Evolutionary conservation across 768 basidiomycete species (phyloP).

Genomic region (Mycena leptocephala): DNA sequence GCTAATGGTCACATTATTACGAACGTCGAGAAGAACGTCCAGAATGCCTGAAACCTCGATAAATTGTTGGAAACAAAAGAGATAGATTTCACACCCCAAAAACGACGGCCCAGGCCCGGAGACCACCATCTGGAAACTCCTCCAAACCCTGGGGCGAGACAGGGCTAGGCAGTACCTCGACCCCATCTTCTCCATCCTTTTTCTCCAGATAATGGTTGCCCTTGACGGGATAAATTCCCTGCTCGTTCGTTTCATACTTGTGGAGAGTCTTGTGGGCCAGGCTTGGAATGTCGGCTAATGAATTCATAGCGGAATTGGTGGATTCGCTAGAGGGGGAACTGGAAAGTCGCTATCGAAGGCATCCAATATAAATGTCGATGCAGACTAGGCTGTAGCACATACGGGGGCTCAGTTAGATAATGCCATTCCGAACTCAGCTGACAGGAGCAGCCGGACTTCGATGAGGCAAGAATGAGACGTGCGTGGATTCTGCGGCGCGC

Average conservation of each 20-base stretch:
- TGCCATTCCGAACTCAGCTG: not conserved
- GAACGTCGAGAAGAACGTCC: not conserved
- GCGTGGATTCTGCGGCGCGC: not conserved
- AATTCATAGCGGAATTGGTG: not conserved
- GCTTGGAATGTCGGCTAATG: not conserved
- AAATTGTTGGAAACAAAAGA: not conserved
- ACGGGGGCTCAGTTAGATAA: too few species aligned
- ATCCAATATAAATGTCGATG: not conserved
- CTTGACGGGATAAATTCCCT: not conserved
- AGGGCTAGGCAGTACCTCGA: too few species aligned
- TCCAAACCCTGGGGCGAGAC: not conserved
- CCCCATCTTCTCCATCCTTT: too few species aligned
- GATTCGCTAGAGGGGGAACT: not conserved
- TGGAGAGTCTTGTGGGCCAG: too few species aligned
- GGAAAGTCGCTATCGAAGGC: not conserved
- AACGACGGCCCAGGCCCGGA: not conserved
- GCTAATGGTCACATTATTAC: too few species aligned
- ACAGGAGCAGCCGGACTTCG: not conserved
- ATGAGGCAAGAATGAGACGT: not conserved
- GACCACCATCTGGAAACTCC: not conserved
- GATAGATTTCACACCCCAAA: not conserved
- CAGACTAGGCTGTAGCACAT: too few species aligned
- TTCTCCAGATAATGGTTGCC: too few species aligned
- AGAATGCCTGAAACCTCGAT: not conserved
- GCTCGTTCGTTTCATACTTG: not conserved